Conservation (phyloP, 108 stramenopile species). For the Hondaea fermentalgiana region DNA sequence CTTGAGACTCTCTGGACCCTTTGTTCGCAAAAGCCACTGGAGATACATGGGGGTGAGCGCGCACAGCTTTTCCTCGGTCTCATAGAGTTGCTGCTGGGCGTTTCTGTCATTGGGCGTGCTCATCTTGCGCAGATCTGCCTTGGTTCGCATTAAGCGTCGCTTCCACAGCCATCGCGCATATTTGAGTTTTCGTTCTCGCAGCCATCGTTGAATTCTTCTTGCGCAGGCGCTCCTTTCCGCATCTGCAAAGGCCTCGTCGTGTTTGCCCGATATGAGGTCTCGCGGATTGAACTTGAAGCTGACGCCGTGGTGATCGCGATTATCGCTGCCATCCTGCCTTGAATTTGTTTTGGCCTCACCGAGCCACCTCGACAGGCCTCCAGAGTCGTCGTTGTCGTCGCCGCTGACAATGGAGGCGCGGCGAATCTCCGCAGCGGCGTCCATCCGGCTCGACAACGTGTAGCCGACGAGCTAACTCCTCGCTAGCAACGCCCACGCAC, state of each 20-base stretch:
- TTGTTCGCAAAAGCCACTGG: neutral
- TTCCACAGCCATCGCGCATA: too few species aligned
- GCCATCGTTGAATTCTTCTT: too few species aligned
- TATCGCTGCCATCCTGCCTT: neutral
- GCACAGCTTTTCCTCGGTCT: neutral
- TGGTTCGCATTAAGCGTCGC: neutral
- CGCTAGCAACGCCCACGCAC: too few species aligned
- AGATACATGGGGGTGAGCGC: neutral
- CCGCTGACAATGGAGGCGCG: too few species aligned
- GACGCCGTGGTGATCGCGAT: neutral
- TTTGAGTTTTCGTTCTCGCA: too few species aligned
- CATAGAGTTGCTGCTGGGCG: neutral
- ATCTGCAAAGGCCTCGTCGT: too few species aligned
- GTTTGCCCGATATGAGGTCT: neutral
- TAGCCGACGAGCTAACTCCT: too few species aligned
- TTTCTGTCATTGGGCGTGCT: neutral
- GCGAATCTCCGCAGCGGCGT: too few species aligned
- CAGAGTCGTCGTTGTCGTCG: too few species aligned
- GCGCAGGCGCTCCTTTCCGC: too few species aligned
- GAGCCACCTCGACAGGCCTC: neutral
- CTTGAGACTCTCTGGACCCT: neutral
- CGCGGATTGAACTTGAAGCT: neutral
- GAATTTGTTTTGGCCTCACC: neutral
- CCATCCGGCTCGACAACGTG: too few species aligned
- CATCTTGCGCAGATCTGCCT: neutral